Conservation (phyloP, 306 rosid species). For the Malus sieversii region DNA sequence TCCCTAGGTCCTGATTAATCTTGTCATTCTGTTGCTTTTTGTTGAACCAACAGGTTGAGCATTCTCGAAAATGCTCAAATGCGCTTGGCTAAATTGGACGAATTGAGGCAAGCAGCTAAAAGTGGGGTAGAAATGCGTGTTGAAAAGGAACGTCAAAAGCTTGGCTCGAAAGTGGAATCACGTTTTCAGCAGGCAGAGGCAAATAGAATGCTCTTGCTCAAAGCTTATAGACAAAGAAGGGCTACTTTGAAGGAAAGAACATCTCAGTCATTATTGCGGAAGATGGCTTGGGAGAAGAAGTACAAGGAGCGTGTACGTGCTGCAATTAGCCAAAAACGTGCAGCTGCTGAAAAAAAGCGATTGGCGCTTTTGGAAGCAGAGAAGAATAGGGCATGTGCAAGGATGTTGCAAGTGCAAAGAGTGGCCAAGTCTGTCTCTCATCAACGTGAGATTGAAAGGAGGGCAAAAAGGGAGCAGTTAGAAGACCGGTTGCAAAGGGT, state of each 20-base stretch:
- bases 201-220: slow-evolving; percentile 76
- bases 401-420: slow-evolving; percentile 58
- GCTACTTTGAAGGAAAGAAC: slow-evolving; percentile 84
- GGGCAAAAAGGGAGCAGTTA: slow-evolving; percentile 66
- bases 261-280: slow-evolving; percentile 66
- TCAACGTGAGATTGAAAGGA: slow-evolving; percentile 85
- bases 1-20: not conserved
- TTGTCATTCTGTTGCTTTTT: slow-evolving; percentile 12
- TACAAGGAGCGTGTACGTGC: slow-evolving; percentile 83
- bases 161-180: slow-evolving; percentile 70
- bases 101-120: slow-evolving; percentile 90
- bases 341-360: slow-evolving; percentile 84
- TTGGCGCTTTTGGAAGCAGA: slow-evolving; percentile 73
- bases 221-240: slow-evolving; percentile 74
- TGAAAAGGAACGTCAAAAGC: slow-evolving; percentile 61
- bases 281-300: slow-evolving; percentile 75
- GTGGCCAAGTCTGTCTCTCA: slow-evolving; percentile 76
- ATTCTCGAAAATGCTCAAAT: slow-evolving; percentile 67
- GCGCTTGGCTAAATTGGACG: slow-evolving; percentile 80
- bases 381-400: slow-evolving; percentile 75
- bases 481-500: slow-evolving; percentile 94
- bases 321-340: slow-evolving; percentile 79
- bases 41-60: slow-evolving; percentile 55
- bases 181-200: slow-evolving; percentile 87
- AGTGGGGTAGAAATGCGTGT: slow-evolving; percentile 57